Evolutionary conservation across 441 rosid species (phyloP), one percentile per base, ranked within the genome.

Genomic region (Dalechampia spathulata): DNA sequence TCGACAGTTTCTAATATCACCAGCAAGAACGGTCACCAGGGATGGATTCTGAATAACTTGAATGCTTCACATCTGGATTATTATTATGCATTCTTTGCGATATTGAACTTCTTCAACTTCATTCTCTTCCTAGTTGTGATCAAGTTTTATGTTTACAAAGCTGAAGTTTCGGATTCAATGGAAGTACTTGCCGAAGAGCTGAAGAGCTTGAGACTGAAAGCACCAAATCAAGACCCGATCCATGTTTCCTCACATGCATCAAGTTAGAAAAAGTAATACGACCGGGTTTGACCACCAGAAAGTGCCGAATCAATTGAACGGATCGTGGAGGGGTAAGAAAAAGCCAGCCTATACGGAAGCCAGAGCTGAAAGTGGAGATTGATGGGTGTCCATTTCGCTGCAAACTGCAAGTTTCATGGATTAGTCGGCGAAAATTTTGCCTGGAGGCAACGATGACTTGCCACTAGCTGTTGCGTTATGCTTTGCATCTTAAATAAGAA

Each of bases 11-110:
- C 92, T n/a, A 47, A 32, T 7, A 51, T 88, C 46, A 88, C 98
- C 4, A 68, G 68, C 55, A 56, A 62, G 25, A 60, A 64, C 1
- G 95, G 90, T 2, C 78, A 73, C 58, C 47, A 38, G 1, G 82
- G 86, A 38, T 89, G 99, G 97, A 93, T 89, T 61, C 52, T 73
- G 64, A 81, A 93, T 53, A 93, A 93, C 73, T 78, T 89, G 11
- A 93, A 85, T 25, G 87, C 75, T 30, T 89, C 97, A 23, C 90
- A 83, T 60, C 56, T 89, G 19, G 94, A 93, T 62, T 73, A 89
- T 64, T 87, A 86, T 55, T 89, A 87, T 32, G 74, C 84, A 4
- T 87, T 93, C 68, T 82, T 89, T 1, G 85, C 87, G 0, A 49
- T 79, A 13, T 78, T 89, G 21, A 83, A 81, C 69, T 44, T 75